Evolutionary conservation across 2,329 filamentous ascomycete species (phyloP).

Genomic region (Sclerotinia spermophila): DNA sequence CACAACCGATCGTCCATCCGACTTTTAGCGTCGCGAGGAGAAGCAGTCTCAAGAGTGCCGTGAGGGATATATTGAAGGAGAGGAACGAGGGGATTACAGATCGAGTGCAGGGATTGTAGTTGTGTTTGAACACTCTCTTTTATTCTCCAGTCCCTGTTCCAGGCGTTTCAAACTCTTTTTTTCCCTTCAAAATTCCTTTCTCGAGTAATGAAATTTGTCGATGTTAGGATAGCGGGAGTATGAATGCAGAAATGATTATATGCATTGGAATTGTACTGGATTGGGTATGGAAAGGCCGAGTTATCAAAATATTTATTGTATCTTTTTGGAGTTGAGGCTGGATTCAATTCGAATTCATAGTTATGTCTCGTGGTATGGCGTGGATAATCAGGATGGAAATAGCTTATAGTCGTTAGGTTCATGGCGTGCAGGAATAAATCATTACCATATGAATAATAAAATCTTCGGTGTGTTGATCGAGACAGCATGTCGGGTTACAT

Average conservation of each 20-base stretch:
- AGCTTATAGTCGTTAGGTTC: not conserved
- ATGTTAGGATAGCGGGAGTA: constrained; percentile 2
- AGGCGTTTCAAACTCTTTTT: not conserved
- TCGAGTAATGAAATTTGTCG: not conserved
- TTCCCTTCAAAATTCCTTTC: not conserved
- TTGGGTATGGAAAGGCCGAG: not conserved
- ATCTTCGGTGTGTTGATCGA: not conserved
- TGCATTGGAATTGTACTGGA: constrained; percentile 6
- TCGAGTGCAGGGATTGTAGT: not conserved
- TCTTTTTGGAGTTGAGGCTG: not conserved
- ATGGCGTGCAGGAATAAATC: not conserved
- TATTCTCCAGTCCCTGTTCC: not conserved
- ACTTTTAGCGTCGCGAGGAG: not conserved
- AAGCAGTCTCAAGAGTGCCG: constrained; percentile 10
- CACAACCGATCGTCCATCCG: constrained; percentile 3
- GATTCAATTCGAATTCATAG: not conserved
- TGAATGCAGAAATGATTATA: constrained; percentile 6
- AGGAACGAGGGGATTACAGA: not conserved
- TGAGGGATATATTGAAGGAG: constrained; percentile 9
- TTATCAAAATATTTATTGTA: not conserved
- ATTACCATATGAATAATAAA: not conserved
- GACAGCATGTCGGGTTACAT: not conserved
- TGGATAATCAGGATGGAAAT: not conserved
- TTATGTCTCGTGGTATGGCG: not conserved
- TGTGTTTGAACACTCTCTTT: not conserved